Base-by-base conservation (phyloP, 768 basidiomycete species). In the Porphyrellus cyaneotinctus region DNA sequence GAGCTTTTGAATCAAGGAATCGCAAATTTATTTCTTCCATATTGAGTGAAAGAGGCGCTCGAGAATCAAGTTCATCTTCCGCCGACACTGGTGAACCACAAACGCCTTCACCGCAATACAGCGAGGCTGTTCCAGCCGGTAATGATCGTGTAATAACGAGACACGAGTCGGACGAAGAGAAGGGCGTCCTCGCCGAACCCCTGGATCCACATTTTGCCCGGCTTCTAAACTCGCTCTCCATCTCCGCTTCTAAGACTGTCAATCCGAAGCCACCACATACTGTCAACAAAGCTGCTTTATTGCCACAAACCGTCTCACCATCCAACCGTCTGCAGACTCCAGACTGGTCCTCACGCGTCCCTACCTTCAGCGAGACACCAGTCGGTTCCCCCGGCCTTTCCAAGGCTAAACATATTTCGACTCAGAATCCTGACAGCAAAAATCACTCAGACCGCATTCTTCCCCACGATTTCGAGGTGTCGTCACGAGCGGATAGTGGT, bases 161-260 rank as follows among this genome's bases (percentile, higher is more conserved):
- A 28, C 67, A 65, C 50, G 64, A 72, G 46, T 66, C 68, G n/a
- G 71, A 72, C 39, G 68, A 72, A 31, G 68, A 56, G 61, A 63
- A 57, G 42, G 53, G 41, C 15, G 36, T 37, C 49, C 69, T 42
- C 23, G 52, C 69, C 18, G 68, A 73, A 38, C 54, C 69, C 45
- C 68, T 85, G 58, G 86, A 89, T 63, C 84, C 86, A 30, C 85
- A 88, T 57, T 80, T 90, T 64, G 86, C 87, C 18, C 77, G 81
- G 28, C 74, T 90, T 9, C 71, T 90, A 46, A 80, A 75, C 41
- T 81, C 80, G 6, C 72, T 89, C 45, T 80, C 82, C 8, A 66
- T 82, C 42, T 88, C 87, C 11, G 76, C 74, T 12, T 67, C 68
- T 17, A 77, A 77, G 30, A 57, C 41, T 46, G 47, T 54, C 8